Conservation (phyloP, 108 stramenopile species). For the Parmales sp. region DNA sequence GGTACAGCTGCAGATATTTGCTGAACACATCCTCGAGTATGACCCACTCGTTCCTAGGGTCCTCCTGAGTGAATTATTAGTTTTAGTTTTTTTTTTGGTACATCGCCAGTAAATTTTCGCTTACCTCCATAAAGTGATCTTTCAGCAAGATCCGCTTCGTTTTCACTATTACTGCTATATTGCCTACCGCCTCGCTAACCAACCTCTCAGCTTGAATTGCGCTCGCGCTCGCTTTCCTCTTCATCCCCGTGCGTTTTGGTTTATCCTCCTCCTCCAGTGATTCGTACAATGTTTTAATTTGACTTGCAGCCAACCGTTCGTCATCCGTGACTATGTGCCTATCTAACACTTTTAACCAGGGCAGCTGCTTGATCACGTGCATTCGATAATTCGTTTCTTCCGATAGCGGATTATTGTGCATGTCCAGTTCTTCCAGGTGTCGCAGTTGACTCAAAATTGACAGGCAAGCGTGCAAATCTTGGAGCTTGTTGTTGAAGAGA, state of each 20-base stretch:
- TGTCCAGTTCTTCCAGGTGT: conserved; percentile 12
- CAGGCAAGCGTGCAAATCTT: not conserved
- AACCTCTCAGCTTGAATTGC: not conserved
- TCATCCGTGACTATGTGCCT: conserved; percentile 1
- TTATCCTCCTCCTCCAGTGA: not conserved
- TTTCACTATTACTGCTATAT: not conserved
- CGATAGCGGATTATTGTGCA: conserved; percentile 10
- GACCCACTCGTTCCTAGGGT: conserved; percentile 10
- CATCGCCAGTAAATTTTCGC: too few relatives aligned
- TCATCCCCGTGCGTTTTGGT: not conserved
- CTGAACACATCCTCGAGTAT: not conserved
- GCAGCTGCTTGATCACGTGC: conserved; percentile 9
- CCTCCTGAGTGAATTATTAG: too few relatives aligned
- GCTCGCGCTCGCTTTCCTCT: not conserved
- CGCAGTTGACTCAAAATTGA: not conserved
- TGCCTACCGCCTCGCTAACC: not conserved
- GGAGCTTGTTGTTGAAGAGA: conserved; percentile 11
- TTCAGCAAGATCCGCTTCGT: not conserved
- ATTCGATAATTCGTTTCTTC: conserved; percentile 14
- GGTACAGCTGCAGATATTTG: not conserved
- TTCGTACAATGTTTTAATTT: not conserved
- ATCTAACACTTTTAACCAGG: conserved; percentile 11
- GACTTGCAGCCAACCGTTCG: not conserved
- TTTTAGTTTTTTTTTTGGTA: too few relatives aligned
- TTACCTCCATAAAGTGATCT: conserved; percentile 5